phyloP scores from a whole-genome alignment of 2,329 filamentous ascomycete species.

The Aspergillus uvarum region DNA sequence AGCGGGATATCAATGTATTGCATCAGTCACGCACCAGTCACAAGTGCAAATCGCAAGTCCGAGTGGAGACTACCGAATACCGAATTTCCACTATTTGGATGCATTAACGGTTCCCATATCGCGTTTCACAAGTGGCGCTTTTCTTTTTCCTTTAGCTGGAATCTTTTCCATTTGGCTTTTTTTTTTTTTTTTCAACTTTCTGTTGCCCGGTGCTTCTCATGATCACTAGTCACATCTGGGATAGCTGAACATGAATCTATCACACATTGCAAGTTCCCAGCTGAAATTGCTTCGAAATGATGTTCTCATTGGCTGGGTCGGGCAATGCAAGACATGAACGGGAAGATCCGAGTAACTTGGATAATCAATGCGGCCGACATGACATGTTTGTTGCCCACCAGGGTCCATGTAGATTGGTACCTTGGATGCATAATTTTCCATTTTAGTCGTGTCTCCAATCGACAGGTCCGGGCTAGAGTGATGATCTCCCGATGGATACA shows the following conservation, averaged over 20 bases:
- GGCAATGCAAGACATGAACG: constrained; percentile 26
- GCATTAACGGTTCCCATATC: constrained; percentile 17
- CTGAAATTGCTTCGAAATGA: constrained; percentile 8
- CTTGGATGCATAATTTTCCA: constrained; percentile 22
- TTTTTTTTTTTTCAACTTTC: constrained; percentile 6
- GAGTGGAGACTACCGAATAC: constrained; percentile 6
- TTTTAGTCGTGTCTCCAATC: constrained; percentile 18
- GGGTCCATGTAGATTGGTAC: constrained; percentile 16
- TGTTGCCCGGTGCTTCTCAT: background rate
- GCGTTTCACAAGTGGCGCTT: background rate
- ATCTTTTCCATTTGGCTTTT: constrained; percentile 4
- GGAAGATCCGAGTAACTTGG: constrained; percentile 25
- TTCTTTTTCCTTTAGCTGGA: background rate
- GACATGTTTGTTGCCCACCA: constrained; percentile 22
- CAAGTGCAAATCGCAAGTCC: background rate
- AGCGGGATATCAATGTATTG: constrained; percentile 1
- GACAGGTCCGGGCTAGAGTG: constrained; percentile 24
- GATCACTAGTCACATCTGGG: constrained; percentile 4
- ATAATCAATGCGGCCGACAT: constrained; percentile 16
- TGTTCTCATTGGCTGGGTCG: constrained; percentile 12
- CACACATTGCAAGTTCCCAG: constrained; percentile 9
- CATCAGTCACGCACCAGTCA: constrained; percentile 18
- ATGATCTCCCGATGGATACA: constrained; percentile 25
- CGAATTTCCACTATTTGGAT: constrained; percentile 11
- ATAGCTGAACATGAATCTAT: constrained; percentile 16